Evolutionary conservation across 2,329 filamentous ascomycete species (phyloP), one percentile per base, ranked within the genome.

Genomic region (Neonectria faginata): DNA sequence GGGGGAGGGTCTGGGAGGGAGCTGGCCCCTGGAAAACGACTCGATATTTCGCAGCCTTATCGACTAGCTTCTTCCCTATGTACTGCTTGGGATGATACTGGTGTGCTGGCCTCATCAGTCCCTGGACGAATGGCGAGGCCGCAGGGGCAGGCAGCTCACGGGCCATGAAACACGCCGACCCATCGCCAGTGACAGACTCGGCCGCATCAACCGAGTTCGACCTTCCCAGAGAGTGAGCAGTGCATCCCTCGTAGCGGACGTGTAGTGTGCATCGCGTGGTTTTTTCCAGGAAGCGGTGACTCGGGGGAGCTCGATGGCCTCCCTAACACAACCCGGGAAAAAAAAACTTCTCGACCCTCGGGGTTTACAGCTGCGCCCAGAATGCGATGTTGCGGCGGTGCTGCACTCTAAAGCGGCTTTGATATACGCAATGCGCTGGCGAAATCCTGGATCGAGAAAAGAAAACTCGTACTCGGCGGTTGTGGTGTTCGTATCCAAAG

Each of bases 161-260:
- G 47, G 41, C 54, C 54, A 54, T 62, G 60, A 62, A 62, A 62
- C 55, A 50, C 33, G 31, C 27, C 31, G 55, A 25, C 27, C 33
- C 22, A 44, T 39, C n/a, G 48, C 27, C 31, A 50, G 39, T 58
- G 55, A 63, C 60, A 56, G 44, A 33, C 39, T 33, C 42, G 39
- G 16, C 39, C 39, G 16, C 39, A 41, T 41, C 16, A 42, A 31
- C 45, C n/a, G 36, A 52, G 25, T 41, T 39, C 50, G 51, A 61
- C 59, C 55, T 56, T 52, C 52, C 48, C 36, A 20, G 48, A 42
- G 44, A 47, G 51, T 53, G 11, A 44, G n/a, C 47, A 45, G 53
- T 39, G 60, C 60, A 47, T 57, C 27, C 16, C n/a, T 18, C 7
- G 12, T 18, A 20, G 48, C 10, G n/a, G 11, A 51, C 48, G 47